Percentiles rank a stretch among this genome's conserved stretches.
These are phyloP conservation scores for Dipodascopsis tothii DNA, from an alignment of 805 yeast species.

Conservation along the genomic window DNA sequence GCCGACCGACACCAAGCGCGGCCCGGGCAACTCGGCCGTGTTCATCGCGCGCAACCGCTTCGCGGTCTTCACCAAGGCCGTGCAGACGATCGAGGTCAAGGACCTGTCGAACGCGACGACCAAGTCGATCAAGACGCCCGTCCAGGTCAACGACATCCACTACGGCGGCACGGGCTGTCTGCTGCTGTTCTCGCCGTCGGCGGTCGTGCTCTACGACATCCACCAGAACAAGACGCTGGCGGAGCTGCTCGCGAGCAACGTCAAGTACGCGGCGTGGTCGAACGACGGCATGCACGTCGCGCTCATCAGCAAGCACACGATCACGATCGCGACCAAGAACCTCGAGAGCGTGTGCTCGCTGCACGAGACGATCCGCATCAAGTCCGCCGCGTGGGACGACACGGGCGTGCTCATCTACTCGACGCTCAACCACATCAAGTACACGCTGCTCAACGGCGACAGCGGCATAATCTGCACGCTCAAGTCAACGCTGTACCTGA, in stretches of 20 bases:
- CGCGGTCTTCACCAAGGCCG: slow-evolving; percentile 62
- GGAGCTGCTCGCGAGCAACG: slow-evolving; percentile 62
- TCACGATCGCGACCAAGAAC: slow-evolving; percentile 75
- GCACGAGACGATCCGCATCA: slow-evolving; percentile 94
- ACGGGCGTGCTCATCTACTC: slow-evolving; percentile 84
- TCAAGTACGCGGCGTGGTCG: slow-evolving; percentile 87
- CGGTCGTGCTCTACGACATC: slow-evolving; percentile 79
- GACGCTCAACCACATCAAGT: slow-evolving; percentile 91
- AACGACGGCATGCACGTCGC: slow-evolving; percentile 82
- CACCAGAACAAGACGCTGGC: slow-evolving; percentile 79
- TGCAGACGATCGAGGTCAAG: slow-evolving; percentile 68
- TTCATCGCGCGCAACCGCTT: slow-evolving; percentile 94
- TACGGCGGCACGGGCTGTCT: slow-evolving; percentile 70
- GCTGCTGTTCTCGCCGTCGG: slow-evolving; percentile 60
- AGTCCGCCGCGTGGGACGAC: slow-evolving; percentile 97
- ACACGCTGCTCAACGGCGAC: slow-evolving; percentile 88
- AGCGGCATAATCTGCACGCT: slow-evolving; percentile 88
- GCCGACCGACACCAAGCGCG: slow-evolving; percentile 71
- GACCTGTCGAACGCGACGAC: slow-evolving; percentile 78
- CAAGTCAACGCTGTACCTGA: slow-evolving; percentile 77
- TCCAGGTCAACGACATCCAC: slow-evolving; percentile 60
- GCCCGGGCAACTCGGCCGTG: slow-evolving; percentile 75
- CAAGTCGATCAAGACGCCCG: slow-evolving; percentile 55
- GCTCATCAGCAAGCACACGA: slow-evolving; percentile 81
- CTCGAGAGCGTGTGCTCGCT: slow-evolving; percentile 71